phyloP scores from a whole-genome alignment of 2,329 filamentous ascomycete genomes.

The Alternaria rosae region DNA sequence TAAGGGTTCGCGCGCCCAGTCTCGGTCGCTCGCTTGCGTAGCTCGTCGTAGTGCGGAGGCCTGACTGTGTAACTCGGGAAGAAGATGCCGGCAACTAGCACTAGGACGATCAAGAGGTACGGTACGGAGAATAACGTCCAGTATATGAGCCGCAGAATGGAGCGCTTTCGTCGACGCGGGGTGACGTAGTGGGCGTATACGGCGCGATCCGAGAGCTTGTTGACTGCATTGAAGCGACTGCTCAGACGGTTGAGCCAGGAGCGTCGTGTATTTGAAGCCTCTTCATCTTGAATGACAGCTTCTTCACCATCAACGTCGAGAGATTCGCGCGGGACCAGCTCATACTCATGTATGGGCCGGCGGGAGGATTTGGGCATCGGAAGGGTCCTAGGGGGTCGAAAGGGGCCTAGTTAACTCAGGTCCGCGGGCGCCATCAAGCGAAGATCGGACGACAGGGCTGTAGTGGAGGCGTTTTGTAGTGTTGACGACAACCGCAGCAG shows the following conservation, averaged over 20 bases:
- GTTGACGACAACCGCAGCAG: neutral
- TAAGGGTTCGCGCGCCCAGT: constrained; percentile 59
- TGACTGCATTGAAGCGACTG: constrained; percentile 28
- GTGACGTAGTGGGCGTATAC: constrained; percentile 44
- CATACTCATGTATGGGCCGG: constrained; percentile 39
- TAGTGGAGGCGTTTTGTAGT: neutral
- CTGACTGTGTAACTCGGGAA: constrained; percentile 64
- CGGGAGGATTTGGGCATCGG: constrained; percentile 29
- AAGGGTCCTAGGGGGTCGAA: constrained; percentile 6
- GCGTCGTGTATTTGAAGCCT: constrained; percentile 17
- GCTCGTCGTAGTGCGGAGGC: constrained; percentile 60
- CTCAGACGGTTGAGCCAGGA: constrained; percentile 38
- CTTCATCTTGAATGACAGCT: constrained; percentile 18
- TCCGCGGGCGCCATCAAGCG: constrained; percentile 14
- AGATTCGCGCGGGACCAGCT: constrained; percentile 43
- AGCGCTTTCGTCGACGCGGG: constrained; percentile 43
- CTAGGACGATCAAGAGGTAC: constrained; percentile 44
- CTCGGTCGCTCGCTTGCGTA: constrained; percentile 46
- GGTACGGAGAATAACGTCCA: constrained; percentile 43
- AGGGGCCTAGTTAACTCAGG: constrained; percentile 12
- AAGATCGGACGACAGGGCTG: neutral
- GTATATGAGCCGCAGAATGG: constrained; percentile 40
- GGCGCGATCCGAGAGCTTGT: constrained; percentile 38
- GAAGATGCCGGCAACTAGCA: constrained; percentile 57
- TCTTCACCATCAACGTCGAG: constrained; percentile 33